Conservation (phyloP, 208 protist genomes). For the Acanthamoeba lenticulata region DNA sequence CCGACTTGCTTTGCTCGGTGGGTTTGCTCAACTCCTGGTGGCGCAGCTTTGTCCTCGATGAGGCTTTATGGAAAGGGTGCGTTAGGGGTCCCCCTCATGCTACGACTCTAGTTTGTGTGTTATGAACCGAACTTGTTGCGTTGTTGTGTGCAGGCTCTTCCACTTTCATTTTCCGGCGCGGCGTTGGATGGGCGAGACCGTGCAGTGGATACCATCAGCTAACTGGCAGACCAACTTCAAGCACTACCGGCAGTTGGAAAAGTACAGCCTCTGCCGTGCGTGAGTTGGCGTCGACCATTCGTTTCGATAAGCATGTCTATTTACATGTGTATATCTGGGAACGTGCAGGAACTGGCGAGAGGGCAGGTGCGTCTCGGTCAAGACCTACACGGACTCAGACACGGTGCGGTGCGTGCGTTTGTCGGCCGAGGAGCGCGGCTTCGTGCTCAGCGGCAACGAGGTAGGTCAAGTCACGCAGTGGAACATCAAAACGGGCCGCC, state of each 20-base stretch:
- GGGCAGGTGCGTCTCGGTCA: not conserved
- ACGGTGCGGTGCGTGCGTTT: slow-evolving; percentile 45
- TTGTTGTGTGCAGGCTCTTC: not conserved
- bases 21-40: slow-evolving; percentile 40
- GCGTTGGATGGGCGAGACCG: slow-evolving; percentile 40
- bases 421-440: not conserved
- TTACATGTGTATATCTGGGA: not conserved
- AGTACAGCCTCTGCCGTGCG: not conserved
- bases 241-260: not conserved
- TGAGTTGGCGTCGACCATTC: not conserved
- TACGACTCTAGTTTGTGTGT: not conserved
- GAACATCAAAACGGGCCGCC: not conserved
- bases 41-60: slow-evolving; percentile 1
- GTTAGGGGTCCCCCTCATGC: not conserved
- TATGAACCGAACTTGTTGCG: not conserved
- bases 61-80: slow-evolving; percentile 28
- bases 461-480: not conserved
- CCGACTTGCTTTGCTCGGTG: slow-evolving; percentile 28
- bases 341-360: not conserved
- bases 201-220: slow-evolving; percentile 17
- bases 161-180: slow-evolving; percentile 37
- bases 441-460: slow-evolving; percentile 9
- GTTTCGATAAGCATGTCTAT: not conserved
- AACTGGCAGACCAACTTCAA: slow-evolving; percentile 40
- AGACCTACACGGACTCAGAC: not conserved